Evolutionary conservation across 2,329 filamentous ascomycete genomes (phyloP).

Genomic region (Colletotrichum orbiculare): DNA sequence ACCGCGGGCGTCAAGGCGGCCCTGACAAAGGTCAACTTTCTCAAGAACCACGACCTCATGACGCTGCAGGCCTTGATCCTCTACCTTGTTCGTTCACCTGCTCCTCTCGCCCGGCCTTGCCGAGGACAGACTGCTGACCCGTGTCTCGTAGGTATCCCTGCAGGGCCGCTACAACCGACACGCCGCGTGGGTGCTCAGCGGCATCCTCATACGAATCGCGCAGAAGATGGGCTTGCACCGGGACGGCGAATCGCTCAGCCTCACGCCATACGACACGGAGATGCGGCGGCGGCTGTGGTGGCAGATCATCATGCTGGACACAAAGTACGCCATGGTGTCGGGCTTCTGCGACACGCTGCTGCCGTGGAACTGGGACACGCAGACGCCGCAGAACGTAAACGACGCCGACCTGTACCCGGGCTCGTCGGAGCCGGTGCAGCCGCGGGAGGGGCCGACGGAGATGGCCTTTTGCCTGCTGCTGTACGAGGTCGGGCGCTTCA

Average conservation of each 20-base stretch:
- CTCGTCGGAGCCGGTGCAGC: constrained; percentile 61
- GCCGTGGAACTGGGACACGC: constrained; percentile 66
- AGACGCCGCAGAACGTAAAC: constrained; percentile 67
- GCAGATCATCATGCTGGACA: constrained; percentile 69
- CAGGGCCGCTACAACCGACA: constrained; percentile 69
- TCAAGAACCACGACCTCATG: constrained; percentile 67
- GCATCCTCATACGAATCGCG: constrained; percentile 70
- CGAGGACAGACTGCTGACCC: constrained; percentile 32
- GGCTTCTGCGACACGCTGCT: constrained; percentile 65
- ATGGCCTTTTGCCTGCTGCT: constrained; percentile 68
- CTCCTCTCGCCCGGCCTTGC: neutral
- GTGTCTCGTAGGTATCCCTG: constrained; percentile 58
- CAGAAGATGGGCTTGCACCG: constrained; percentile 76
- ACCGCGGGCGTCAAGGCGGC: constrained; percentile 62
- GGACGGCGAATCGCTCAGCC: constrained; percentile 66
- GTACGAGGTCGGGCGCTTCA: constrained; percentile 61
- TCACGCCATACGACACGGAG: constrained; percentile 73
- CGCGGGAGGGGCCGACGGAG: constrained; percentile 68
- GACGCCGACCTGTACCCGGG: constrained; percentile 67
- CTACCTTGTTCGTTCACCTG: constrained; percentile 58
- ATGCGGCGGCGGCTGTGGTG: constrained; percentile 77
- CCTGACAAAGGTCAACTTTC: constrained; percentile 65
- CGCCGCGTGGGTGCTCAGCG: constrained; percentile 70
- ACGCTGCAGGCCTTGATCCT: constrained; percentile 69
- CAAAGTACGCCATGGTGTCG: constrained; percentile 66